A percentile compares a stretch with the other conserved stretches of the same genome.
Conservation (phyloP, 192 early-diverging fungal genomes). For the Coemansia umbellata region DNA sequence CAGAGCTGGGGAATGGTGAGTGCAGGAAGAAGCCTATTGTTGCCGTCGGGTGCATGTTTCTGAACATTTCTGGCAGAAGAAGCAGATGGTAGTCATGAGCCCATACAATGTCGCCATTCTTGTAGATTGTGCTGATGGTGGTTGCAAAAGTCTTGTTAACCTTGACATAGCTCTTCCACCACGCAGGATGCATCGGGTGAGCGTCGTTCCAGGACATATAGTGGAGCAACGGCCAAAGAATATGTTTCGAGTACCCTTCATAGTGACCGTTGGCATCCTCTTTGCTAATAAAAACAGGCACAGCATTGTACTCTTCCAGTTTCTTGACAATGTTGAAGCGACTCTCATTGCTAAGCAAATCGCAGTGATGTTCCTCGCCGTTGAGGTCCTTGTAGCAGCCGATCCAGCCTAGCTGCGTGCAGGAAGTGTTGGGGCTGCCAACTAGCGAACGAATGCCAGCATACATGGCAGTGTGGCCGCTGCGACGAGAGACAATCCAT, state of each 20-base stretch:
- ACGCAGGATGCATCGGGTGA: constrained; percentile 57
- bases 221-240: constrained; percentile 95
- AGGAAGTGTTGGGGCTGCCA: constrained; percentile 53
- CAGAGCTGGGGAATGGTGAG: constrained; percentile 93
- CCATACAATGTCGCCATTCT: constrained; percentile 77
- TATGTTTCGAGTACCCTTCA: constrained; percentile 96
- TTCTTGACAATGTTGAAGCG: constrained; percentile 53
- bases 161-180: constrained; percentile 78
- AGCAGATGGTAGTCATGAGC: constrained; percentile 96
- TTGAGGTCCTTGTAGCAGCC: constrained; percentile 59
- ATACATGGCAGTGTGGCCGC: constrained; percentile 88
- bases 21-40: constrained; percentile 93
- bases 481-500: constrained; percentile 56
- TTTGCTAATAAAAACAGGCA: constrained; percentile 79
- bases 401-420: constrained; percentile 72
- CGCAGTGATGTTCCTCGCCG: constrained; percentile 55
- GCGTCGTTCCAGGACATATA: constrained; percentile 85
- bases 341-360: constrained; percentile 51
- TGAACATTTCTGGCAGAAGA: constrained; percentile 82
- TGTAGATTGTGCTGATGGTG: constrained; percentile 66
- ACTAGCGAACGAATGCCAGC: constrained; percentile 71
- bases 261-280: constrained; percentile 76
- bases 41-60: constrained; percentile 69
- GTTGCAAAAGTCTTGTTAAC: constrained; percentile 80
- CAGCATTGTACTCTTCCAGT: constrained; percentile 54